phyloP scores from a whole-genome alignment of 2,329 filamentous ascomycete genomes.

The Monosporascus sp. region DNA sequence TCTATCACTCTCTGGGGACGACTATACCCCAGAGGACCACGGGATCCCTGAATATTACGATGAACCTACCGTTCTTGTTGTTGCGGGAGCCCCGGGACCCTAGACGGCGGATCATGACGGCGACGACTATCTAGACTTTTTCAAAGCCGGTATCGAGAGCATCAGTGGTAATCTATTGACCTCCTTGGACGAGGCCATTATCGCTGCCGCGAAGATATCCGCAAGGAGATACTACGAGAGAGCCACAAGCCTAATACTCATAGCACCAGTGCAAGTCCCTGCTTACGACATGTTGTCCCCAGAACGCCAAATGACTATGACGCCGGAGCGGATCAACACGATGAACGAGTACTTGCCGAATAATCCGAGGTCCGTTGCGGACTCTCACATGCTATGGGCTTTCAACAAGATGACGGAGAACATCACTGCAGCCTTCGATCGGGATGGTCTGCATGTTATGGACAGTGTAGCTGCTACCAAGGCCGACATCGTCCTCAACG shows the following conservation, averaged over 20 bases:
- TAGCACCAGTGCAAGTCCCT: slow-evolving; percentile 43
- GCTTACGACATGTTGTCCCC: slow-evolving; percentile 37
- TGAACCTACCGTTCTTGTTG: slow-evolving; percentile 38
- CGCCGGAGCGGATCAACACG: slow-evolving; percentile 40
- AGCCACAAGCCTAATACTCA: slow-evolving; percentile 25
- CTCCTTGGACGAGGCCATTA: slow-evolving; percentile 15
- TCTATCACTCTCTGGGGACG: slow-evolving; percentile 10
- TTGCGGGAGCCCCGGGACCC: slow-evolving; percentile 49
- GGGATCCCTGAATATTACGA: slow-evolving; percentile 3
- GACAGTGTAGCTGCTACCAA: slow-evolving; percentile 40
- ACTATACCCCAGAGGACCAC: slow-evolving; percentile 11
- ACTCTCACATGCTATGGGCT: slow-evolving; percentile 43
- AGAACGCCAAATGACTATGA: slow-evolving; percentile 37
- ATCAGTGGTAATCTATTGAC: slow-evolving; percentile 34
- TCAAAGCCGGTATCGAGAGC: slow-evolving; percentile 39
- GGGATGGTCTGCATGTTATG: slow-evolving; percentile 44
- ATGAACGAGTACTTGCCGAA: slow-evolving; percentile 49
- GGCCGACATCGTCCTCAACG: slow-evolving; percentile 49
- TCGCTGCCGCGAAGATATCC: slow-evolving; percentile 8
- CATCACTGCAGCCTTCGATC: slow-evolving; percentile 33
- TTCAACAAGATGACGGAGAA: slow-evolving; percentile 43
- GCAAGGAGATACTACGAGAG: slow-evolving; percentile 4
- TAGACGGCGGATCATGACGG: slow-evolving; percentile 49
- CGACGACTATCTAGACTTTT: slow-evolving; percentile 38
- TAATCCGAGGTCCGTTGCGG: slow-evolving; percentile 30